These are phyloP conservation scores for Gossypium turneri DNA, from an alignment of 345 rosid genomes.

Conservation along the genomic window DNA sequence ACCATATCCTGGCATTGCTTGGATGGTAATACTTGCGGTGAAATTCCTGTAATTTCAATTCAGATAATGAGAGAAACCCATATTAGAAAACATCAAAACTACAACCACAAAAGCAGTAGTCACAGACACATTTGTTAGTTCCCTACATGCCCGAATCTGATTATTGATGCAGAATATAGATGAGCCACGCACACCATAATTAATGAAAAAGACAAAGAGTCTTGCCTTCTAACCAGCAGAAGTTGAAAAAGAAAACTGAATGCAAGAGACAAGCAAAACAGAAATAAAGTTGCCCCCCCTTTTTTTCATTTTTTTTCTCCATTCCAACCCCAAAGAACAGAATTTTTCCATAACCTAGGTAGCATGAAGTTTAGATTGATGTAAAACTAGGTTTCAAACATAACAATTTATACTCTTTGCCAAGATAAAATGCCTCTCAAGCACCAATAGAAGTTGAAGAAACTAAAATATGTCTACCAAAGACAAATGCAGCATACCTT, in stretches of 20 bases:
- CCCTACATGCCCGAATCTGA: not conserved
- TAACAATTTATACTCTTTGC: not conserved
- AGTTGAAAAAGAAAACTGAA: slow-evolving; percentile 4
- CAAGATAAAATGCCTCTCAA: slow-evolving; percentile 7
- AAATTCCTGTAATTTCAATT: slow-evolving; percentile 61
- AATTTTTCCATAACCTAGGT: not conserved
- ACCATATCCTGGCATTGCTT: slow-evolving; percentile 95
- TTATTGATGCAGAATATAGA: not conserved
- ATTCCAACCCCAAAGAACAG: not conserved
- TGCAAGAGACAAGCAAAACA: not conserved
- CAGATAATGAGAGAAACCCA: slow-evolving; percentile 7
- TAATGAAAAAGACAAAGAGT: not conserved
- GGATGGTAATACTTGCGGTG: slow-evolving; percentile 89
- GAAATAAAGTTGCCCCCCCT: not conserved
- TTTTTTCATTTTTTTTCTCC: not conserved
- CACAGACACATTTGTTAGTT: not conserved
- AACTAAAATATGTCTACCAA: slow-evolving; percentile 1
- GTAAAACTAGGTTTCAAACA: not conserved
- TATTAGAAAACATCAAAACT: slow-evolving; percentile 3
- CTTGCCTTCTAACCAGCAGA: not conserved
- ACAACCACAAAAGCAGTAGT: not conserved
- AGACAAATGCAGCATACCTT: slow-evolving; percentile 39
- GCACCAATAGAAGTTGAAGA: not conserved
- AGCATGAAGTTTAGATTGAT: not conserved
- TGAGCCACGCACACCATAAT: not conserved